Conservation (phyloP, 352 stramenopile species). For the Discostella stelligera region DNA sequence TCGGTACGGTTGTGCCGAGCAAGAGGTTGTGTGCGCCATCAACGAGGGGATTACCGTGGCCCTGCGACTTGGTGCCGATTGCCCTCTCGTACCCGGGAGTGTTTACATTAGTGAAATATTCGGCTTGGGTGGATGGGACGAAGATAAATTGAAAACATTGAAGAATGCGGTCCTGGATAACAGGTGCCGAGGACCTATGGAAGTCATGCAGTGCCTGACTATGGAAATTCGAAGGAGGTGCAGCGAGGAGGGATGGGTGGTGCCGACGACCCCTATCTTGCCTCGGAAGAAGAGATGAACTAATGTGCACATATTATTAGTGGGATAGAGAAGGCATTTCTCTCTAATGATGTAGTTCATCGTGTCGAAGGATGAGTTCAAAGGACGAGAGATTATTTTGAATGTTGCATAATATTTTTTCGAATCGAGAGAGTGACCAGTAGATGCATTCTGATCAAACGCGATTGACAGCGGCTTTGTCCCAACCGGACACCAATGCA, state of each 20-base stretch:
- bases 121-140: conserved; percentile 67
- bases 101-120: conserved; percentile 66
- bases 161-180: conserved; percentile 28
- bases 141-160: conserved; percentile 45
- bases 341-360: background rate
- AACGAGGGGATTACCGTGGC: conserved; percentile 66
- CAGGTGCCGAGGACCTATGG: conserved; percentile 37
- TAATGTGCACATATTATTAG: background rate
- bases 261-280: conserved; percentile 57
- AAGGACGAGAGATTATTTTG: background rate
- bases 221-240: conserved; percentile 50
- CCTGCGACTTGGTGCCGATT: conserved; percentile 51
- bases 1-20: conserved; percentile 31
- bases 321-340: conserved; percentile 3
- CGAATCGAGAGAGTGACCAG: no score
- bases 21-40: conserved; percentile 69
- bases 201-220: conserved; percentile 57
- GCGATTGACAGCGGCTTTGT: no score
- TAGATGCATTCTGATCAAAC: no score
- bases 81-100: conserved; percentile 50
- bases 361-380: background rate
- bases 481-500: no score
- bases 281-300: conserved; percentile 22
- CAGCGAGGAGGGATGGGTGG: conserved; percentile 33
- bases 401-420: background rate